Conservation (phyloP, 306 rosid genomes). For the Prosopis cineraria region DNA sequence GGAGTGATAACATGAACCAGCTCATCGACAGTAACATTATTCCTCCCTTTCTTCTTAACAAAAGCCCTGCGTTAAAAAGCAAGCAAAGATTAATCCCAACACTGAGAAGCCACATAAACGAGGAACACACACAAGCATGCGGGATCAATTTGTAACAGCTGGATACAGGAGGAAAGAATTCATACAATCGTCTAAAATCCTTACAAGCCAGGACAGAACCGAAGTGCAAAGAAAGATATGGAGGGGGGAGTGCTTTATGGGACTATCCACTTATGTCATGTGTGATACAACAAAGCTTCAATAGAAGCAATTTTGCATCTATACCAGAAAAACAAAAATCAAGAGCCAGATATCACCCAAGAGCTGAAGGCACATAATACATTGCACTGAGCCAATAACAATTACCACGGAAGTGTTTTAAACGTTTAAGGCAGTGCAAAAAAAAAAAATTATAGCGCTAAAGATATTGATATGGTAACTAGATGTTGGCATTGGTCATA, state of each 20-base stretch:
- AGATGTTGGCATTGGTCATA: not conserved
- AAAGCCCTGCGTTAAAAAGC: conserved; percentile 49
- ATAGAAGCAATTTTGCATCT: conserved; percentile 12
- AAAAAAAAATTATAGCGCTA: conserved; percentile 1
- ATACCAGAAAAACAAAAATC: not conserved
- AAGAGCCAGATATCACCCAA: not conserved
- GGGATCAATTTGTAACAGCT: not conserved
- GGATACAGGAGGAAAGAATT: conserved; percentile 15
- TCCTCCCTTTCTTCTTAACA: conserved; percentile 87
- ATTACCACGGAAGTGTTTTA: conserved; percentile 4
- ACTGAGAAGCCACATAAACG: conserved; percentile 9
- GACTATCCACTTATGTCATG: not conserved
- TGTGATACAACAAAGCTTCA: conserved; percentile 13
- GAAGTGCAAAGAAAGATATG: not conserved
- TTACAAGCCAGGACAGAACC: not conserved
- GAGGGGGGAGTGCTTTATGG: not conserved
- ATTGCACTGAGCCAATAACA: not conserved
- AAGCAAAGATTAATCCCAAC: conserved; percentile 17
- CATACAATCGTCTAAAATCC: not conserved
- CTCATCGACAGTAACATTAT: conserved; percentile 80
- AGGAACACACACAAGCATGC: not conserved
- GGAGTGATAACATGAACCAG: conserved; percentile 87
- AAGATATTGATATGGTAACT: conserved; percentile 15
- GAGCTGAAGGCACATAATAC: not conserved
- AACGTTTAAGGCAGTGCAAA: conserved; percentile 1